Percentiles rank a stretch among this genome's conserved stretches.
Evolutionary conservation across 371 early-diverging fungal species (phyloP).

Genomic region (Rhizopus delemar): DNA sequence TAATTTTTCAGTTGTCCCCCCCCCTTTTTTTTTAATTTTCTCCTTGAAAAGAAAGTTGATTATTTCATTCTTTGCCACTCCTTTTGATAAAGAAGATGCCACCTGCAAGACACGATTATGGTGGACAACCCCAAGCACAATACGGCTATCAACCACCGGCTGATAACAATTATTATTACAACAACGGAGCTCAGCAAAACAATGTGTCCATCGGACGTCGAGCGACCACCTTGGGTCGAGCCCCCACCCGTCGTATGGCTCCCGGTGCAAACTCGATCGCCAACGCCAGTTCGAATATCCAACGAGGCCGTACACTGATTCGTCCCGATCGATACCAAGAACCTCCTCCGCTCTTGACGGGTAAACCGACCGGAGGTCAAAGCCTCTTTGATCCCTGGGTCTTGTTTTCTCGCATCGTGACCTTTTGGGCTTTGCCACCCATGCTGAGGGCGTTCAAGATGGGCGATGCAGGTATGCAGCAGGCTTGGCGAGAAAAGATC

Average conservation of each 20-base stretch:
- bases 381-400: conserved; percentile 72
- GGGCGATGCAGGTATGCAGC: conserved; percentile 69
- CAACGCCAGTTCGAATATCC: conserved; percentile 56
- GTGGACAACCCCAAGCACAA: conserved; percentile 7
- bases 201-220: conserved; percentile 37
- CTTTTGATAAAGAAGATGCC: neutral
- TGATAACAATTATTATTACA: conserved; percentile 29
- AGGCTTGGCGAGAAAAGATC: conserved; percentile 93
- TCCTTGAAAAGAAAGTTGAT: neutral
- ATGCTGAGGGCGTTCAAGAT: conserved; percentile 57
- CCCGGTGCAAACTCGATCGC: conserved; percentile 50
- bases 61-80: neutral
- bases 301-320: conserved; percentile 74
- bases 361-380: conserved; percentile 53
- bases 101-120: neutral
- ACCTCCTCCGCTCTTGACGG: conserved; percentile 70
- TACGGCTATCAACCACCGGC: conserved; percentile 29
- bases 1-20: neutral
- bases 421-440: conserved; percentile 76
- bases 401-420: conserved; percentile 69
- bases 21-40: too few relatives aligned
- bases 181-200: conserved; percentile 12
- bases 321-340: conserved; percentile 75
- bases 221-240: conserved; percentile 50
- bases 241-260: conserved; percentile 53